Conservation (phyloP, 768 basidiomycete species). For the Podaxis sp. region DNA sequence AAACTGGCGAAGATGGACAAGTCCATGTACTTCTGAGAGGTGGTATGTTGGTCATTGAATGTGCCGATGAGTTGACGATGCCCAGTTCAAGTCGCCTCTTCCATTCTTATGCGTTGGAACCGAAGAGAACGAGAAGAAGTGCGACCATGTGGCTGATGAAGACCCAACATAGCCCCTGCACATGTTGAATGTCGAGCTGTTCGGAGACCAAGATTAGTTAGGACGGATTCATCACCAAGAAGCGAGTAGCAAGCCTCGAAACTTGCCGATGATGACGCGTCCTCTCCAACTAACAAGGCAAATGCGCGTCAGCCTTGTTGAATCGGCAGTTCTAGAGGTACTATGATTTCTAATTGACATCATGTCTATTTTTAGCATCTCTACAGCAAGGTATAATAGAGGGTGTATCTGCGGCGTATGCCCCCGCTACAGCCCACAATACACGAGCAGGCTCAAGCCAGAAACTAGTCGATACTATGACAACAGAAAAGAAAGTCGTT, state of each 20-base stretch:
- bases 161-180: no score
- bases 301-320: neutral
- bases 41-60: neutral
- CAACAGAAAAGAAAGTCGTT: conserved; percentile 28
- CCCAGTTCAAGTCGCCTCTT: neutral
- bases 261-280: neutral
- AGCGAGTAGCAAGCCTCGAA: no score
- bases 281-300: neutral
- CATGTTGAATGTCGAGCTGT: no score
- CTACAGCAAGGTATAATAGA: neutral
- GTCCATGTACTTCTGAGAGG: no score
- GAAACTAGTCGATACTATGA: neutral
- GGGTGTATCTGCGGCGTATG: no score
- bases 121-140: no score
- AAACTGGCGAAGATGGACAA: no score
- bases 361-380: neutral
- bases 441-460: no score
- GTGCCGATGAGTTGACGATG: neutral
- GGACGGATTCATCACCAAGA: neutral
- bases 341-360: neutral
- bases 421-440: no score
- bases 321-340: neutral
- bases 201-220: no score
- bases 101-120: no score
- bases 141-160: no score